A percentile compares a stretch with the other conserved stretches of the same genome.
These are phyloP conservation scores for Pythium grandisporangium DNA, from an alignment of 352 stramenopile species.

Conservation along the genomic window DNA sequence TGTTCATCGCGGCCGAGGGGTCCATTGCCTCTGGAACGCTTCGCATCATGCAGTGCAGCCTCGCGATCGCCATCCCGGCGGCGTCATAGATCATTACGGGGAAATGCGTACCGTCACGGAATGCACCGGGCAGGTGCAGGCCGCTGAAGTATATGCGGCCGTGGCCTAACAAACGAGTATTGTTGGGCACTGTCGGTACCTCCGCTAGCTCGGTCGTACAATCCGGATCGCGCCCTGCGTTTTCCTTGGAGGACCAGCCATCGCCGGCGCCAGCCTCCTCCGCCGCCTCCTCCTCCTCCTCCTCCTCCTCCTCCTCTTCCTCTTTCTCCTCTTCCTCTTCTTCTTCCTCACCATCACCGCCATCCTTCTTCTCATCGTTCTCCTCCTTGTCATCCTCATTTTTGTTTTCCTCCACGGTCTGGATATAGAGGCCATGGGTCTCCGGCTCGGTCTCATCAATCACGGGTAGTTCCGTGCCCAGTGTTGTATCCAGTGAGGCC, in stretches of 20 bases:
- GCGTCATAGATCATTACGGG: slow-evolving; percentile 1
- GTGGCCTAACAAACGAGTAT: slow-evolving; percentile 19
- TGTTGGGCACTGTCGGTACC: slow-evolving; percentile 6
- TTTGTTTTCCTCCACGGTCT: not conserved
- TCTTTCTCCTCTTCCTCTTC: not conserved
- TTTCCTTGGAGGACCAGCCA: too few species aligned
- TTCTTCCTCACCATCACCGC: not conserved
- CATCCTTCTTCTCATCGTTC: not conserved
- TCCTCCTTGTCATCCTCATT: not conserved
- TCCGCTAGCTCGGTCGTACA: slow-evolving; percentile 4
- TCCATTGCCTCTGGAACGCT: too few species aligned
- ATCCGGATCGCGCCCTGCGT: slow-evolving; percentile 3
- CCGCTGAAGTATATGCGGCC: slow-evolving; percentile 20
- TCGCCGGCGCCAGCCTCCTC: not conserved
- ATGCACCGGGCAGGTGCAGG: too few species aligned
- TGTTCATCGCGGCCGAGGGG: too few species aligned
- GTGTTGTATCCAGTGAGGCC: slow-evolving; percentile 19
- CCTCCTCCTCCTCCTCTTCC: slow-evolving; percentile 5
- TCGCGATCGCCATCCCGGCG: not conserved
- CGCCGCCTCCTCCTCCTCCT: not conserved
- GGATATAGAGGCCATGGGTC: not conserved
- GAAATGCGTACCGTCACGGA: too few species aligned
- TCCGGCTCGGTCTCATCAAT: not conserved
- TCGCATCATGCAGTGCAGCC: too few species aligned
- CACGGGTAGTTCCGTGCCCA: not conserved